Conservation (phyloP, 805 yeast genomes). For the Saccharomycodes ludwigii region DNA sequence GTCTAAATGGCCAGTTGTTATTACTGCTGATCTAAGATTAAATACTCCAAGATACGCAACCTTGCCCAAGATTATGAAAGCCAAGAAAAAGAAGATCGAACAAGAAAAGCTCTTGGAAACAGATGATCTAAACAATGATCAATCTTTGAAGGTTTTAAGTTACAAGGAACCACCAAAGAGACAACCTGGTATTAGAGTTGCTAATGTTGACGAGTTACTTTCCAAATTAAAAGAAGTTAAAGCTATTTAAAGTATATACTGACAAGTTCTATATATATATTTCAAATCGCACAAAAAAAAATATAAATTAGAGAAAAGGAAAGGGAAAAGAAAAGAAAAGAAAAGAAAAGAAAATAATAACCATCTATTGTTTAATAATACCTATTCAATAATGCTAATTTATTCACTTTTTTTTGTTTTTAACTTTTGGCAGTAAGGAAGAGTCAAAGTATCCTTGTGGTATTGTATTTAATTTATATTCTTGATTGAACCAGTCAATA, state of each 20-base stretch:
- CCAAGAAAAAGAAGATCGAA: slow-evolving; percentile 89
- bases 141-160: slow-evolving; percentile 54
- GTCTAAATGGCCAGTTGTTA: slow-evolving; percentile 69
- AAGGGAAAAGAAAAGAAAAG: no score
- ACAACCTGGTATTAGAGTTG: slow-evolving; percentile 71
- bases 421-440: no score
- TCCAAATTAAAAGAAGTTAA: slow-evolving; percentile 65
- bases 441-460: no score
- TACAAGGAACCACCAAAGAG: slow-evolving; percentile 82
- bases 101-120: slow-evolving; percentile 38
- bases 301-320: no score
- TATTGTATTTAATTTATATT: no score
- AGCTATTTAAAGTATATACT: slow-evolving; percentile 42
- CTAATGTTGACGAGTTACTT: slow-evolving; percentile 70
- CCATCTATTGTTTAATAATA: no score
- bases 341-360: no score
- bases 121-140: slow-evolving; percentile 46
- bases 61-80: slow-evolving; percentile 94
- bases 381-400: no score
- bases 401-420: no score
- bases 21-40: slow-evolving; percentile 87
- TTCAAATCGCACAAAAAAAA: no score
- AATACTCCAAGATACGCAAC: slow-evolving; percentile 95
- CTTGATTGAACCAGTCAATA: no score
- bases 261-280: no score